Evolutionary conservation across 805 yeast species (phyloP), one percentile per base, ranked within the genome.

Genomic region (Jamesozyma rosinii): DNA sequence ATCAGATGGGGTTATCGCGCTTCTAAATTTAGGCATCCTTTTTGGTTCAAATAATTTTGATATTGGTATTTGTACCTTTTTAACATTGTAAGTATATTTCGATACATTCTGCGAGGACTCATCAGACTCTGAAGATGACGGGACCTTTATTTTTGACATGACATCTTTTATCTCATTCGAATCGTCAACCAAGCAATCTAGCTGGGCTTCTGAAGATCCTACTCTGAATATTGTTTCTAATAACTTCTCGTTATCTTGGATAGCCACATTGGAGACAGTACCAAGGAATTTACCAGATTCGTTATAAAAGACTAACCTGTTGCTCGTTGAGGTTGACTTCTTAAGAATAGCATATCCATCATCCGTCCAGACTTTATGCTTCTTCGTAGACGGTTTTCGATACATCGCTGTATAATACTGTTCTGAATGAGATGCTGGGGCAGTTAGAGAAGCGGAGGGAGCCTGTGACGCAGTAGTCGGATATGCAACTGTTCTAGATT

Each of bases 351-450:
- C 65, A 29, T 65, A 62, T 0, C 95, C 97, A 64, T 92, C 97
- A 2, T 95, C 95, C 43, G 86, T 94, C 98, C 98, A 92, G 0
- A 87, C 79, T 58, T 89, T 89, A 60, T 88, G 79, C 68, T 90
- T 87, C 63, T 83, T 86, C 27, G 66, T 70, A 0, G 90, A 69
- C 35, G 71, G 70, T 59, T 86, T 87, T 29, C 98, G 67, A 73
- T 81, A 83, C 50, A 84, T 72, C 5, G 78, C 76, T 13, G 53
- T 50, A 38, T 57, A 64, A 30, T 17, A 41, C 3, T 24, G 29
- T 24, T 24, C 10, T 8, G 29, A 24, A 6, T 6, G 29, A 8
- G 11, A 11, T 8, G 29, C 6, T 8, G 29, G 10, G 29, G 11
- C 11, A 11, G 29, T 24, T 8, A 24, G 6, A 11, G 29, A 24